Percentiles rank a stretch among this genome's conserved stretches.
Evolutionary conservation across 352 stramenopile genomes (phyloP).

Genomic region (Globisporangium echinulatum): DNA sequence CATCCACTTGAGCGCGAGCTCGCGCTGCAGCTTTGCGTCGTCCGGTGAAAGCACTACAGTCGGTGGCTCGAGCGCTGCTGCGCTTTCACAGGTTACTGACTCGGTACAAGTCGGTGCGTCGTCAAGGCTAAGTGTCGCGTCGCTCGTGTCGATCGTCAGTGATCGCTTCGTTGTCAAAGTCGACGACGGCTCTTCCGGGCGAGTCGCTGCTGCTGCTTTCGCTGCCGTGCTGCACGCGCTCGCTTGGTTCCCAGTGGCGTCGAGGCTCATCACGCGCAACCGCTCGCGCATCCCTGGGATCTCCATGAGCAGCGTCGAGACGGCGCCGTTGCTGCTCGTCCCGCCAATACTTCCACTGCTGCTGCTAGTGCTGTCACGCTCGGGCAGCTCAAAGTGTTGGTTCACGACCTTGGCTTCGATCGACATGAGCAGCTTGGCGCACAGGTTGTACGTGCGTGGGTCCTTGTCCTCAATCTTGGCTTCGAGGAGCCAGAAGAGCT

Average conservation of each 20-base stretch:
- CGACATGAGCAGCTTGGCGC: slow-evolving; percentile 73
- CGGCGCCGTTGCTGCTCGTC: slow-evolving; percentile 13
- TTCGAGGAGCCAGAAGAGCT: slow-evolving; percentile 73
- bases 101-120: no score
- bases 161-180: not conserved
- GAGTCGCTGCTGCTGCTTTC: slow-evolving; percentile 5
- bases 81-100: not conserved
- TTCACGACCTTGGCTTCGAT: slow-evolving; percentile 82
- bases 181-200: slow-evolving; percentile 4
- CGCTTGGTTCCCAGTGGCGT: slow-evolving; percentile 11
- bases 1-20: slow-evolving; percentile 69
- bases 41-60: slow-evolving; percentile 2
- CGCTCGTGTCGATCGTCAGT: slow-evolving; percentile 3
- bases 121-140: not conserved
- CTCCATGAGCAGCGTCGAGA: slow-evolving; percentile 38
- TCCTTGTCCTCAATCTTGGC: slow-evolving; percentile 70
- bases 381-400: slow-evolving; percentile 60
- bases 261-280: slow-evolving; percentile 24
- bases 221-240: not conserved
- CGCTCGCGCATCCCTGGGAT: slow-evolving; percentile 55
- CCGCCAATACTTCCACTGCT: slow-evolving; percentile 3
- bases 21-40: slow-evolving; percentile 25
- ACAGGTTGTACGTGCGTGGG: slow-evolving; percentile 68
- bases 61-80: not conserved
- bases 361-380: not conserved